phyloP scores from a whole-genome alignment of 768 basidiomycete species.

The Termitomyces sp. region DNA sequence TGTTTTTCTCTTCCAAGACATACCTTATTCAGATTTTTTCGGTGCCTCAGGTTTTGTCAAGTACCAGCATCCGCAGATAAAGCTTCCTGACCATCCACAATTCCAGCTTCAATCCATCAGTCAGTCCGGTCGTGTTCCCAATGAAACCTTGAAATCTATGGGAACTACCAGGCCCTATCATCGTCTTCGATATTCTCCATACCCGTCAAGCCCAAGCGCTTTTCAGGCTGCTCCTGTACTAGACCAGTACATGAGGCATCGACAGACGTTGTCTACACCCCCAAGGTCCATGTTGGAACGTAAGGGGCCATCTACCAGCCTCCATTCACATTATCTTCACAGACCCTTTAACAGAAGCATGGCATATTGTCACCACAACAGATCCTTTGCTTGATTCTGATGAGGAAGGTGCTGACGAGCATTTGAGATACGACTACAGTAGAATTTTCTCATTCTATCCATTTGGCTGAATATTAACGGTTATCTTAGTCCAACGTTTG shows the following conservation, averaged over 20 bases:
- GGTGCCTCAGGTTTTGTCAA: not conserved
- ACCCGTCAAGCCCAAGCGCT: slow-evolving; percentile 14
- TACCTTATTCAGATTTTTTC: not conserved
- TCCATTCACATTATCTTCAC: not conserved
- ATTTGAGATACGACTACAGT: slow-evolving; percentile 66
- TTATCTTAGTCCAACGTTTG: slow-evolving; percentile 48
- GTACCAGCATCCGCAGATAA: slow-evolving; percentile 12
- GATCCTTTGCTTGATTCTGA: slow-evolving; percentile 79
- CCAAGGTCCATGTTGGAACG: slow-evolving; percentile 62
- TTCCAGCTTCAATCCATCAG: slow-evolving; percentile 2
- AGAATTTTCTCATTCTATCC: slow-evolving; percentile 15
- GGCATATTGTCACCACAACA: slow-evolving; percentile 47
- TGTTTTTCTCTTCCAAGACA: not conserved
- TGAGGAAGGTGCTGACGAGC: slow-evolving; percentile 61
- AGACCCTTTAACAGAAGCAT: slow-evolving; percentile 51
- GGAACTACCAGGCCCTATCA: slow-evolving; percentile 4
- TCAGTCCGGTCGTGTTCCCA: slow-evolving; percentile 1
- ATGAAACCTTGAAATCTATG: slow-evolving; percentile 1
- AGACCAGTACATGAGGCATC: slow-evolving; percentile 4
- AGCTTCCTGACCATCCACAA: slow-evolving; percentile 7
- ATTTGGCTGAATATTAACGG: slow-evolving; percentile 7
- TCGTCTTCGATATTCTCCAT: slow-evolving; percentile 33
- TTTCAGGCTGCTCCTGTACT: slow-evolving; percentile 3
- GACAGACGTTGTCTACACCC: slow-evolving; percentile 17
- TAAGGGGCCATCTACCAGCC: slow-evolving; percentile 27